These are phyloP conservation scores for Talaromyces sp. DNA, from an alignment of 2,329 filamentous ascomycete genomes.

Conservation along the genomic window DNA sequence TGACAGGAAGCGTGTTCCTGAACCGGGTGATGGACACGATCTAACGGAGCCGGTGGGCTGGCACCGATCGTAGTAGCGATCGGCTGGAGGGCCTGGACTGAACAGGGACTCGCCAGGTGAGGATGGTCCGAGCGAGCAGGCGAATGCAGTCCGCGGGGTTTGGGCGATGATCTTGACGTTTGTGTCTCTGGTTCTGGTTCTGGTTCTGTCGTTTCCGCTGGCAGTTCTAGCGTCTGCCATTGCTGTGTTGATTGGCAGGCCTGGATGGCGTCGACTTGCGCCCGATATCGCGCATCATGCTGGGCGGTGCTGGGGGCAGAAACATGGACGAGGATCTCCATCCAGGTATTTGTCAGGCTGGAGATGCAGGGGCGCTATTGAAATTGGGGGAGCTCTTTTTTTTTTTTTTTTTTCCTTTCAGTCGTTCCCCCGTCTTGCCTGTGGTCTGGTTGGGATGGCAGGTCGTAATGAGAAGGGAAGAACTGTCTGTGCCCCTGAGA, in stretches of 20 bases:
- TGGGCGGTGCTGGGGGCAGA: conserved; percentile 39
- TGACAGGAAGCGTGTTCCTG: too few relatives aligned
- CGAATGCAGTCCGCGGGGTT: neutral
- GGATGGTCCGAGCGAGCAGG: conserved; percentile 5
- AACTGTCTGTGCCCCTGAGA: neutral
- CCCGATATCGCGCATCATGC: conserved; percentile 44
- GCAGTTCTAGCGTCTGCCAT: neutral
- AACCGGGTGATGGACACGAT: neutral
- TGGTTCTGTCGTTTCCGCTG: conserved; percentile 9
- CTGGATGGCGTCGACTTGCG: conserved; percentile 42
- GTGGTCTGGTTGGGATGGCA: neutral
- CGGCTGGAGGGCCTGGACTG: neutral
- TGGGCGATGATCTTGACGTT: too few relatives aligned
- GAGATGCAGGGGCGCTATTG: neutral
- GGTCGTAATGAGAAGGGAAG: too few relatives aligned
- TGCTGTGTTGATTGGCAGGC: conserved; percentile 36
- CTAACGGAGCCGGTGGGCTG: conserved; percentile 4
- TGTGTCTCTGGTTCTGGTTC: too few relatives aligned
- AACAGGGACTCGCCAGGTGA: neutral
- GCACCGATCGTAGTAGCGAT: conserved; percentile 3
- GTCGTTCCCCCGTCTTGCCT: neutral
- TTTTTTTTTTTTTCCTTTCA: conserved; percentile 10
- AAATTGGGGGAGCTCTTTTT: neutral
- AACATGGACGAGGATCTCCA: conserved; percentile 47
- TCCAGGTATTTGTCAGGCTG: conserved; percentile 12